Evolutionary conservation across 1,139 yeast species (phyloP), one percentile per base, ranked within the genome.

Genomic region (Suhomyces choctaworum): DNA sequence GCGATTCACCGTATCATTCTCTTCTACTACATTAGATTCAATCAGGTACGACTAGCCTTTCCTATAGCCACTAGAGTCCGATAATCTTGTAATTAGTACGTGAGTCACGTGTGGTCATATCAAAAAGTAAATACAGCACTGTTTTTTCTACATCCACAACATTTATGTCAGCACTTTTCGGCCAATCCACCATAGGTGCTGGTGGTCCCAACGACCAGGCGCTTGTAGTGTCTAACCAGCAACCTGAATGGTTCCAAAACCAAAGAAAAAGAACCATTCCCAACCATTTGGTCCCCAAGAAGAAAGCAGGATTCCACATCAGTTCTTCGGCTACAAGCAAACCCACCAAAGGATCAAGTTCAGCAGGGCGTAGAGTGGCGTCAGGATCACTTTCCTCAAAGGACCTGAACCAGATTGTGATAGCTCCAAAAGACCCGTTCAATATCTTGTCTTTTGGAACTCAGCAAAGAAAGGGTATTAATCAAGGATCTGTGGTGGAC

Each of bases 221-320:
- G 8, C 12, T 32, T 5, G 25, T 27, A 9, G 12, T 16, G 15
- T 13, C 32, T 17, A 20, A 9, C 9, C 45, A 38, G 26, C 45
- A 56, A 32, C 78, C 80, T 1, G 50, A 60, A 20, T 79, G 84
- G 84, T 69, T 72, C 44, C 74, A 71, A 34, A 73, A 74, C 42
- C 71, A 78, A 13, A 74, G 73, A 42, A 76, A 74, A 45, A 65
- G 87, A 44, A 67, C 75, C 1, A 76, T 80, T 29, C 87, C 88
- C 13, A 80, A 70, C 41, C 77, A 71, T 43, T 58, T 71, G 35
- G 70, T 66, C 5, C 70, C 75, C 7, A 67, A 65, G 45, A 60
- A 66, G 45, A 68, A 69, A 38, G 58, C 70, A 3, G 72, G 70
- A 5, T 70, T 70, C 48, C 75, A 66, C 36, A 52, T 69, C 16